Conservation (phyloP, 2,329 filamentous ascomycete species). For the Penicillium sp. region DNA sequence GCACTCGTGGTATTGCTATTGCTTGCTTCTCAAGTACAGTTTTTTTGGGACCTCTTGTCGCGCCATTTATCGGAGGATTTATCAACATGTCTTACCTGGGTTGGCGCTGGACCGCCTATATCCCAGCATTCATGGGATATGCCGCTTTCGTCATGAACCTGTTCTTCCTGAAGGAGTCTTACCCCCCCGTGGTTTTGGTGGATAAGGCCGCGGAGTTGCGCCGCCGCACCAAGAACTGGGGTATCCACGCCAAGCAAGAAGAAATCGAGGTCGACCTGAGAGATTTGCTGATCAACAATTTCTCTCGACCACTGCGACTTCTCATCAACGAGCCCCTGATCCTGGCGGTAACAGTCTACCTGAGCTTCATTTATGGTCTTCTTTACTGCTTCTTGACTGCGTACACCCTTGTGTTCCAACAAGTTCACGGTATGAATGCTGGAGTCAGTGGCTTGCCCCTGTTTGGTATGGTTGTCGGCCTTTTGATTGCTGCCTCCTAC, state of each 20-base stretch:
- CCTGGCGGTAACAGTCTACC: constrained; percentile 48
- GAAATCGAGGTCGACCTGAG: constrained; percentile 60
- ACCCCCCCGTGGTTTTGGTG: constrained; percentile 64
- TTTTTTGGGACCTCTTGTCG: constrained; percentile 59
- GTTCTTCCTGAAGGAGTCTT: constrained; percentile 63
- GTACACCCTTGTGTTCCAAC: constrained; percentile 46
- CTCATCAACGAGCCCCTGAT: constrained; percentile 52
- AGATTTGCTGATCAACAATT: constrained; percentile 58
- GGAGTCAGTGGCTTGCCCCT: constrained; percentile 79
- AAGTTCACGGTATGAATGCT: constrained; percentile 70
- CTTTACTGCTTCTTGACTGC: constrained; percentile 47
- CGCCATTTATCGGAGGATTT: constrained; percentile 63
- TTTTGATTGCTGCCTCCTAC: constrained; percentile 69
- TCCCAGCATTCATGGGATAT: constrained; percentile 64
- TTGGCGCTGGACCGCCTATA: constrained; percentile 63
- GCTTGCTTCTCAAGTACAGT: constrained; percentile 59
- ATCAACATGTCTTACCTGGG: constrained; percentile 55
- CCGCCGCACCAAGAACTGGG: constrained; percentile 63
- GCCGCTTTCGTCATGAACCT: constrained; percentile 55
- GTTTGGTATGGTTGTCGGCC: constrained; percentile 80
- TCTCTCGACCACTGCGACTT: constrained; percentile 56
- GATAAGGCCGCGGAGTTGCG: constrained; percentile 57
- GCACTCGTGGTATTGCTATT: constrained; percentile 43
- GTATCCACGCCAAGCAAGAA: constrained; percentile 62
- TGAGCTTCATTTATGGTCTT: constrained; percentile 47